Base-by-base conservation (phyloP, 75 land plant species). In the Pinus taeda region DNA sequence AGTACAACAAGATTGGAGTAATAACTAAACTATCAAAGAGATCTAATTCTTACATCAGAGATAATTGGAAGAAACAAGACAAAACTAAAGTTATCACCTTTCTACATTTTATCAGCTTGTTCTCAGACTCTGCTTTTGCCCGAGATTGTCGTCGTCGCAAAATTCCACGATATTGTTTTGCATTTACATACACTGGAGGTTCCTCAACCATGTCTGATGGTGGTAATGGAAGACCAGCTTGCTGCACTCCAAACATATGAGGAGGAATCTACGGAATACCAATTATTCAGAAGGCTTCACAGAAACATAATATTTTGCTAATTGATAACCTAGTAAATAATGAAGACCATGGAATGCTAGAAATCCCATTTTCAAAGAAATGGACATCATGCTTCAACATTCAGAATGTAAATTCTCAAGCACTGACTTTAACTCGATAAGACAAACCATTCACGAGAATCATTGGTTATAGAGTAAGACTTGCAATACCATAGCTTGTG, bases 61-160 rank as follows among this genome's bases (percentile, higher is more conserved):
- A 39, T 20, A 69, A 22, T n/a, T 37, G 0, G 11, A 69, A 9
- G 55, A 21, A 39, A 39, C 42, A n/a, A 20, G 42, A 36, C 20
- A 39, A 69, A 42, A 42, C 24, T 69, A 69, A 42, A 20, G 24
- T 21, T 42, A 69, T 69, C 72, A 90, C 93, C 26, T 26, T 26
- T 26, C 26, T 26, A 26, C 26, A 26, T 0, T 26, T 26, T 26
- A 26, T 26, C 0, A 26, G 0, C 26, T 26, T 26, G 26, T 26
- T 26, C 26, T 26, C 26, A 26, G 0, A 26, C 26, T 26, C 26
- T 26, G 0, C 0, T 26, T 26, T 26, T 26, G 26, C 26, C 26
- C 26, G 26, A 26, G 26, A 26, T 26, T 26, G 26, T 26, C 26
- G 26, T 26, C 26, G 0, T 26, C 0, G 0, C 26, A 26, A 26